Base-by-base conservation (phyloP, 352 stramenopile genomes). In the Pythium angustatum region DNA sequence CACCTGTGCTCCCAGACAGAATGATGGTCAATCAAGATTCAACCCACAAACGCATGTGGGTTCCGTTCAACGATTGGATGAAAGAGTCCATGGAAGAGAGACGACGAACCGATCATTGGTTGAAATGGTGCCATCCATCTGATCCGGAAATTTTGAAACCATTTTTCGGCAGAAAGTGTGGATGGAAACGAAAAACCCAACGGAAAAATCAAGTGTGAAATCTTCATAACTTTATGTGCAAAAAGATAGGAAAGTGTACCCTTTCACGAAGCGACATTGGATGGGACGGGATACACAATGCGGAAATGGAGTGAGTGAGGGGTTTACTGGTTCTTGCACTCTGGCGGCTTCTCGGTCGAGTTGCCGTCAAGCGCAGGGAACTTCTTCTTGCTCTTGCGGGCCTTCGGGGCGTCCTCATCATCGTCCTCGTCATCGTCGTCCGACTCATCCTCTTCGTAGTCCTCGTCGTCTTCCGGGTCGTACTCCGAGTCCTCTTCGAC, bases 271-370 rank as follows among this genome's bases (percentile, higher is more conserved):
- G n/a, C n/a, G n/a, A n/a, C n/a, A n/a, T n/a, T n/a, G n/a, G n/a
- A n/a, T n/a, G n/a, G n/a, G n/a, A n/a, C n/a, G n/a, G n/a, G n/a
- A n/a, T n/a, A n/a, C n/a, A n/a, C n/a, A 24, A 49, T 17, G 7
- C 33, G 24, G 21, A 50, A 12, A 50, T n/a, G 3, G 41, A 15
- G 27, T 34, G n/a, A 17, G 10, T 17, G 1, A 15, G 10, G n/a
- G 45, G 6, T 45, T 91, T 89, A 94, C 75, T 94, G 86, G 76
- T 94, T 94, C 78, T 94, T 94, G 81, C 86, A 94, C 81, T 94
- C 86, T 49, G 83, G 83, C 40, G 86, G 86, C 74, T 94, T 93
- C 75, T 94, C 84, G 24, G 78, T 87, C 54, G 85, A 91, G 51
- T 74, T 73, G 51, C 77, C 72, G 34, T 93, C 81, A 14, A 94